Base-by-base conservation (phyloP, 208 protist genomes). In the Crithidia mellificae region DNA sequence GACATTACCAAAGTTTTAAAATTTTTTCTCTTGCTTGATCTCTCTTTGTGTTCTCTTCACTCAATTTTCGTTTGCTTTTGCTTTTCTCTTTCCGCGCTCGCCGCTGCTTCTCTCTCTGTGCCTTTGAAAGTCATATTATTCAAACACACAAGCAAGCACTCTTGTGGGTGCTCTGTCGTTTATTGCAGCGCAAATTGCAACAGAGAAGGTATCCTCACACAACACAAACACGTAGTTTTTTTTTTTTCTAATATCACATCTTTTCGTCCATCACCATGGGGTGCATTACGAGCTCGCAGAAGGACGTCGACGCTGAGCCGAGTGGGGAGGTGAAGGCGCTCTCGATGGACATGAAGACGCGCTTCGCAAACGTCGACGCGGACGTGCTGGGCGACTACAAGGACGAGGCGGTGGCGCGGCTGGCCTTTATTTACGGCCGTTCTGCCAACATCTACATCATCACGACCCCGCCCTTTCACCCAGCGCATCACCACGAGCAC, bases 401-500 rank as follows among this genome's bases (percentile, higher is more conserved):
- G 59, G 66, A 78, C n/a, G 44, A 66, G 27, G 61, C 72, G 17
- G 34, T 24, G 50, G 61, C 54, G n/a, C 41, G 34, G 22, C 47
- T 68, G 8, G 65, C 38, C 27, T 72, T 73, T 27, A 41, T 52
- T 19, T 73, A 64, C 53, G 72, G 61, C 58, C 59, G 46, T 19
- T 29, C 46, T 3, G 68, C 57, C 6, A 71, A 58, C 52, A 70
- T 77, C 41, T 77, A 68, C 53, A 22, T 78, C 30, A 59, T 78
- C 34, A 65, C 17, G 22, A 68, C 67, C 3, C 65, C 66, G n/a
- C 44, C 68, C 11, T 62, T 74, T 46, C 39, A 68, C 44, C 41
- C 54, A 17, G 41, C n/a, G 15, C 15, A 50, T 0, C 29, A 46
- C 11, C 47, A 73, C 29, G 20, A 24, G 9, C 24, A 62, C 15